Base-by-base conservation (phyloP, 768 basidiomycete species). In the Trametes cubensis region DNA sequence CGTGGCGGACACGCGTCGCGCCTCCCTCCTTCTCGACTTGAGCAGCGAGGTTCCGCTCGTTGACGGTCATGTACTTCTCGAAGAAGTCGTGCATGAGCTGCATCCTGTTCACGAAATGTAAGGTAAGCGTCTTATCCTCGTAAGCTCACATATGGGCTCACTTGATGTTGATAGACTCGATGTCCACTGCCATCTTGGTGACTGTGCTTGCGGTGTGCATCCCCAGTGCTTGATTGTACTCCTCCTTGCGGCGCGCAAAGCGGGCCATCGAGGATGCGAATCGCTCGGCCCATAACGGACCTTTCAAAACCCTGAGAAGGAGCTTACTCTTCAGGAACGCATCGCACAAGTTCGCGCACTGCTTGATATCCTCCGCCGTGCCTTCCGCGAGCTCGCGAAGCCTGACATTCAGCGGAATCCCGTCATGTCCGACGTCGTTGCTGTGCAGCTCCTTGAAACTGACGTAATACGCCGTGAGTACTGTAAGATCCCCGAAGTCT, bases 261-360 rank as follows among this genome's bases (percentile, higher is more conserved):
- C 45, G 53, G 4, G 61, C 64, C 8, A 66, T 70, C 50, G 70
- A 78, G 3, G 70, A 71, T 0, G 76, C 65, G 2, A 84, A 73
- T 11, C 74, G 72, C 0, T 45, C 57, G 55, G 81, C 80, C 72
- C 79, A 83, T 5, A 70, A 64, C 3, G 66, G 65, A 7, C 72
- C 67, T 28, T 69, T 74, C 28, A 78, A 63, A 0, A 76, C 70
- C 56, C 74, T 77, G 45, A 73, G 61, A 49, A 81, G 73, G n/a
- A 74, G 70, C 52, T 80, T 79, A 62, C 80, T 81, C 38, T 77
- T 67, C 30, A 52, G 30, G 60, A 82, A 83, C 1, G 72, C 71
- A 58, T 84, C 82, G 62, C 80, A 81, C 18, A 72, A 74, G 30
- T 78, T 79, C 1, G 77, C 79, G 61, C 80, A 80, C 7, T 71